phyloP scores from a whole-genome alignment of 371 early-diverging fungal species.

The Syncephalastrum contaminatum region DNA sequence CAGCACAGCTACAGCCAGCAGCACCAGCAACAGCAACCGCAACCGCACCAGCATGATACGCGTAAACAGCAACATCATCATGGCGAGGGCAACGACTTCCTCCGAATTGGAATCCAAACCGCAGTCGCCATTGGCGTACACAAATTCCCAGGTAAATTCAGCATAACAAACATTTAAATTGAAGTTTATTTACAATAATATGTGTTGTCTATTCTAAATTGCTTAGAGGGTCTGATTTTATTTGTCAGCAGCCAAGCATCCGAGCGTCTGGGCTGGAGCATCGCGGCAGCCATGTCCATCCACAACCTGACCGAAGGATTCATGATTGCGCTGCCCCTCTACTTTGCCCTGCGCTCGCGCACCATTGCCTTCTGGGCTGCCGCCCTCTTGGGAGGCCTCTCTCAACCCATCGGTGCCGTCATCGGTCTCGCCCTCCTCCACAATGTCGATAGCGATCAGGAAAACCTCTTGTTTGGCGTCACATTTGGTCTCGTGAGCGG shows the following conservation, averaged over 20 bases:
- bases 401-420: slow-evolving; percentile 65
- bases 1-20: slow-evolving; percentile 9
- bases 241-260: slow-evolving; percentile 66
- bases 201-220: not conserved
- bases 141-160: slow-evolving; percentile 66
- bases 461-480: slow-evolving; percentile 49
- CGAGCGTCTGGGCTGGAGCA: slow-evolving; percentile 61
- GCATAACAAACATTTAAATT: no score
- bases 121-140: slow-evolving; percentile 76
- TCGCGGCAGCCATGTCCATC: slow-evolving; percentile 72
- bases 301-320: slow-evolving; percentile 85
- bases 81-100: slow-evolving; percentile 17
- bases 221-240: slow-evolving; percentile 71
- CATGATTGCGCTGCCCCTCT: slow-evolving; percentile 74
- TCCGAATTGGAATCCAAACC: slow-evolving; percentile 69
- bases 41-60: slow-evolving; percentile 10
- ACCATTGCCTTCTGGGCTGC: slow-evolving; percentile 61
- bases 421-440: slow-evolving; percentile 51
- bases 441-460: slow-evolving; percentile 40
- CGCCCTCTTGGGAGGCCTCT: slow-evolving; percentile 62
- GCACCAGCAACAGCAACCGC: not conserved
- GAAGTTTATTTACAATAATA: no score
- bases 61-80: slow-evolving; percentile 25
- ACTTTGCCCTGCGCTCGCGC: slow-evolving; percentile 66
- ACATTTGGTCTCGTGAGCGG: slow-evolving; percentile 62